phyloP scores from a whole-genome alignment of 257 asterid species.

The Solanum appendiculatum region DNA sequence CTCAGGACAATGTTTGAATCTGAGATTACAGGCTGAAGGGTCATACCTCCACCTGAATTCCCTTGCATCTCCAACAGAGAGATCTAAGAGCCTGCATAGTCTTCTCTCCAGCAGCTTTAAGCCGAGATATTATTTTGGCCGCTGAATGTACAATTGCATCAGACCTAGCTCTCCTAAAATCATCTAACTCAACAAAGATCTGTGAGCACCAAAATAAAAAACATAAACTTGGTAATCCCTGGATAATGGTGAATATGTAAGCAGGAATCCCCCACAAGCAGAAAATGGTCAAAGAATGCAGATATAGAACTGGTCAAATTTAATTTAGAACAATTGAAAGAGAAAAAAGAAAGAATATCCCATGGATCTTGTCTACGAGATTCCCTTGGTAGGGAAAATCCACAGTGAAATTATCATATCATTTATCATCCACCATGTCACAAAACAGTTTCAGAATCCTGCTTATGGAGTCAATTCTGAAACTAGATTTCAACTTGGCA shows the following conservation, averaged over 20 bases:
- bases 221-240: not conserved
- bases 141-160: conserved; percentile 97
- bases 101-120: conserved; percentile 93
- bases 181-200: conserved; percentile 69
- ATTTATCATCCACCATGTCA: not conserved
- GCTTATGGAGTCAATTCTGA: not conserved
- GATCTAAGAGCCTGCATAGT: conserved; percentile 84
- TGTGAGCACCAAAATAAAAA: conserved; percentile 15
- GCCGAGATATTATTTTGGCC: conserved; percentile 71
- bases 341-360: not conserved
- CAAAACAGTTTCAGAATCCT: not conserved
- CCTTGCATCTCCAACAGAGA: conserved; percentile 94
- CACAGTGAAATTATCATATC: not conserved
- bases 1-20: not conserved
- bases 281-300: conserved; percentile 3
- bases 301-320: not conserved
- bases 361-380: not conserved
- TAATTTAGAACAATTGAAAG: not conserved
- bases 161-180: conserved; percentile 77
- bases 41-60: conserved; percentile 89
- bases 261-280: not conserved
- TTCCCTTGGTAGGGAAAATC: not conserved
- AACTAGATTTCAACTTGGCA: not conserved
- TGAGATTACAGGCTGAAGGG: not conserved
- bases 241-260: not conserved